Evolutionary conservation across 2,329 filamentous ascomycete species (phyloP).

Genomic region (Penicillium sp.): DNA sequence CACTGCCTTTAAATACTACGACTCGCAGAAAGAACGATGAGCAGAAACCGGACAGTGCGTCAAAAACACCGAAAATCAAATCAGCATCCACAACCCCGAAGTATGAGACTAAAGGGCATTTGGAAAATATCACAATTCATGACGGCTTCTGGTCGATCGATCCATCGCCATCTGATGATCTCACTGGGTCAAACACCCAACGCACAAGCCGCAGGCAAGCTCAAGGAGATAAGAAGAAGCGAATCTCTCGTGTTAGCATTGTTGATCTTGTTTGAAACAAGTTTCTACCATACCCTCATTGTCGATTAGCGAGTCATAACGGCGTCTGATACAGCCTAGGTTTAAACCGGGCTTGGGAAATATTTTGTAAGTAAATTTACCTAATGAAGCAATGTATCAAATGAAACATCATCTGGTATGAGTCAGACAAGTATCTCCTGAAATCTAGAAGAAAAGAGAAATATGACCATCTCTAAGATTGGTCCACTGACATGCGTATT

Average conservation of each 20-base stretch:
- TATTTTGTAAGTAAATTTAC: background rate
- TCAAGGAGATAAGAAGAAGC: constrained; percentile 28
- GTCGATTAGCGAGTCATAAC: background rate
- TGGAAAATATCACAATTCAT: constrained; percentile 22
- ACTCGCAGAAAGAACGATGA: background rate
- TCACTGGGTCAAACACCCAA: constrained; percentile 3
- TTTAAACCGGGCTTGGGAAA: background rate
- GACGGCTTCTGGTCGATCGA: constrained; percentile 31
- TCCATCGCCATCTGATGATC: constrained; percentile 1
- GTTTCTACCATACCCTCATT: constrained; percentile 7
- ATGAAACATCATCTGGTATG: too few species aligned
- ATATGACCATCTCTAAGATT: too few species aligned
- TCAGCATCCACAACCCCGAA: background rate
- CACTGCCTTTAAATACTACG: background rate
- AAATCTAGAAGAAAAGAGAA: too few species aligned
- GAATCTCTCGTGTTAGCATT: constrained; percentile 37
- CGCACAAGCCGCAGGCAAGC: background rate
- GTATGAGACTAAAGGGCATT: constrained; percentile 8
- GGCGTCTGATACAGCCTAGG: background rate
- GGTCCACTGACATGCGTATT: too few species aligned
- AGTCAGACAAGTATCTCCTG: too few species aligned
- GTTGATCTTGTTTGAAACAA: constrained; percentile 30
- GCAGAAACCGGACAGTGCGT: background rate
- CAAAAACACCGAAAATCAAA: background rate
- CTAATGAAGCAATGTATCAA: too few species aligned